Base-by-base conservation (phyloP, 2,329 filamentous ascomycete species). In the Grosmannia huntii region DNA sequence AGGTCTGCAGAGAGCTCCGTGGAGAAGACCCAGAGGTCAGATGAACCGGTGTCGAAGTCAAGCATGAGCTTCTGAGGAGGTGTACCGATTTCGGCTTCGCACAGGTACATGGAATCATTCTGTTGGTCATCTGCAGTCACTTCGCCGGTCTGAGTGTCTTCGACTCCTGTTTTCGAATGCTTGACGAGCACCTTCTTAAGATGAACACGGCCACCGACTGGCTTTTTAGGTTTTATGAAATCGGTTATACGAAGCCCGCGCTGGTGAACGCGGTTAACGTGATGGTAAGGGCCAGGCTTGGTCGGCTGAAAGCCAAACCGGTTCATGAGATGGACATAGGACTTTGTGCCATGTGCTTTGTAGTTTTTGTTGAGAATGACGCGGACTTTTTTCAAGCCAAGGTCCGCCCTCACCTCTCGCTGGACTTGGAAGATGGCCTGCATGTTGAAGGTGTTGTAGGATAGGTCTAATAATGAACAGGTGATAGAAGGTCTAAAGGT, bases 31-130 rank as follows among this genome's bases (percentile, higher is more conserved):
- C 84, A 89, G 25, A 86, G 74, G 72, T 89, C 86, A 23, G 84
- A 77, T 12, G 83, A 86, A 23, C 85, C 85, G 46, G 85, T 87
- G 67, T 89, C 86, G 61, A 89, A 87, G 65, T 87, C 79, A 16
- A 88, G 68, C 62, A 76, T 77, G 50, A 84, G 63, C 52, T 71
- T 81, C 71, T 89, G 85, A 1, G 76, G 69, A 19, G 85, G 85
- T 1, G 79, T 84, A 31, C 86, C 86, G 60, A 89, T 83, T 16
- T 71, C 66, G 28, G 89, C 80, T 33, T 80, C 75, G 53, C 79
- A 84, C 25, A 88, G 76, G 66, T 88, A 87, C 70, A 80, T 70
- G 6, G 79, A 72, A 62, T 89, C 85, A 64, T 86, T 85, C 69
- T 88, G 82, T 57, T 82, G 75, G 66, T 89, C 85, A 27, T 86